Conservation (phyloP, 495 filamentous ascomycete genomes). For the Aspergillus leporis region DNA sequence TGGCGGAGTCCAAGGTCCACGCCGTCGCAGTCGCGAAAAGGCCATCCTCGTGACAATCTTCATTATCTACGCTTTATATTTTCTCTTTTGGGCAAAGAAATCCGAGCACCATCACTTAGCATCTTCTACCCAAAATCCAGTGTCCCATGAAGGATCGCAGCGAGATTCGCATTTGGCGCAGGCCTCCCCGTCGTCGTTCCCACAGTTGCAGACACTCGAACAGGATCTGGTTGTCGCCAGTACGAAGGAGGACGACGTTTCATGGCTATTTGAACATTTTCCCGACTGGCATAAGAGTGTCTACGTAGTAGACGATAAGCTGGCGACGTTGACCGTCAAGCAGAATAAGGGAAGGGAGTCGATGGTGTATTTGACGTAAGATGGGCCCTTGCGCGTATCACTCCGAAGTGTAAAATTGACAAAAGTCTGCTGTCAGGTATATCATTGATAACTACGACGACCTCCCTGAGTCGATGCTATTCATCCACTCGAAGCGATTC, state of each 20-base stretch:
- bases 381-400: constrained; percentile 18
- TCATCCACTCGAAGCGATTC: constrained; percentile 61
- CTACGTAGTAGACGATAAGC: constrained; percentile 53
- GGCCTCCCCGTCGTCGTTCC: constrained; percentile 25
- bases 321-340: constrained; percentile 47
- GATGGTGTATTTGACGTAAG: constrained; percentile 61
- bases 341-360: constrained; percentile 59
- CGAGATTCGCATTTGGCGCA: constrained; percentile 28
- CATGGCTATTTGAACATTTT: constrained; percentile 55
- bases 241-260: constrained; percentile 52
- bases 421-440: constrained; percentile 38
- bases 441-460: constrained; percentile 66
- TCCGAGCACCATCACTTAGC: constrained; percentile 21
- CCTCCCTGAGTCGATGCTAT: constrained; percentile 59
- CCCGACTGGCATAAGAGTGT: constrained; percentile 50
- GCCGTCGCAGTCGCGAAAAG: constrained; percentile 44
- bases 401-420: neutral
- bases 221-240: constrained; percentile 59
- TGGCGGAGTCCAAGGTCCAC: constrained; percentile 39
- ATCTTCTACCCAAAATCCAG: constrained; percentile 26
- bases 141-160: constrained; percentile 16
- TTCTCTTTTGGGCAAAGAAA: constrained; percentile 38
- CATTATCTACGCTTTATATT: constrained; percentile 42
- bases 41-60: constrained; percentile 43
- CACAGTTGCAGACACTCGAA: constrained; percentile 9